Evolutionary conservation across 2,329 filamentous ascomycete genomes (phyloP).

Genomic region (Epichloe festucae): DNA sequence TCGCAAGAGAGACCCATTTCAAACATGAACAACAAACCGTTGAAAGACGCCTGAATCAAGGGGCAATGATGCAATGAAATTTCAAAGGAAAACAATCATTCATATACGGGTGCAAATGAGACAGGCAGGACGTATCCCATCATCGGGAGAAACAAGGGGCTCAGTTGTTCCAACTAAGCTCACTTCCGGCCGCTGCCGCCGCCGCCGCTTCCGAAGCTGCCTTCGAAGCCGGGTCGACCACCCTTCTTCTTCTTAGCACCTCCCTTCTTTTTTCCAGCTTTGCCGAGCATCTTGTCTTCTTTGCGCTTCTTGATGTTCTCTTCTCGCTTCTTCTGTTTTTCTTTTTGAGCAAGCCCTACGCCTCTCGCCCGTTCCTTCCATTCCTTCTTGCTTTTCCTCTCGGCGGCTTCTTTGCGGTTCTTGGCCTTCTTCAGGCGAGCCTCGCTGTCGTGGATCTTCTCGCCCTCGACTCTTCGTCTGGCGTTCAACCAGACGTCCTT

Average conservation of each 20-base stretch:
- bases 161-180: conserved; percentile 1
- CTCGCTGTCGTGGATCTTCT: conserved; percentile 79
- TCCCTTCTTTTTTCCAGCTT: conserved; percentile 48
- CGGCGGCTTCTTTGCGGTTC: conserved; percentile 80
- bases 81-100: background rate
- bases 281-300: conserved; percentile 55
- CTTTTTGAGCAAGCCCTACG: conserved; percentile 62
- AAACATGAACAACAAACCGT: background rate
- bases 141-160: background rate
- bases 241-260: conserved; percentile 32
- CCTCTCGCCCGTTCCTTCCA: conserved; percentile 65
- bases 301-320: conserved; percentile 62
- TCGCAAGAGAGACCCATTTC: background rate
- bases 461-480: conserved; percentile 76
- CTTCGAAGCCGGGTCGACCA: conserved; percentile 56
- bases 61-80: background rate
- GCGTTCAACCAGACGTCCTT: conserved; percentile 93
- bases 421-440: conserved; percentile 82
- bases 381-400: conserved; percentile 84
- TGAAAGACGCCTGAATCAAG: background rate
- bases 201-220: conserved; percentile 46
- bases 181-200: conserved; percentile 38
- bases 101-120: background rate
- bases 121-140: background rate
- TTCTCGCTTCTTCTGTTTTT: conserved; percentile 70